These are phyloP conservation scores for Casuarina cunninghamiana DNA, from an alignment of 306 rosid genomes.

Conservation along the genomic window DNA sequence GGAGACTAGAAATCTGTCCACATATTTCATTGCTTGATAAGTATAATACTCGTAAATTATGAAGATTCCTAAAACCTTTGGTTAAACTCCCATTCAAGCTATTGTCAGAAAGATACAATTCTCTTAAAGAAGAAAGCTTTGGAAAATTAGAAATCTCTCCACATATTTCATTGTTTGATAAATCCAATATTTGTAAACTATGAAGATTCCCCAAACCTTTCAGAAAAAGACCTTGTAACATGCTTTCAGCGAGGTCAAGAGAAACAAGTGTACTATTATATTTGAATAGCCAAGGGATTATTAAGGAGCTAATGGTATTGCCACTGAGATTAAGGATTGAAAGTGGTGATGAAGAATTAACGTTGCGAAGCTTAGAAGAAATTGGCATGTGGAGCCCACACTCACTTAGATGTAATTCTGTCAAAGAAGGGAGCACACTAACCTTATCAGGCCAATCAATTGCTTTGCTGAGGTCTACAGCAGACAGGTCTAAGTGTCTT, in stretches of 20 bases:
- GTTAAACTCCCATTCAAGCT: background rate
- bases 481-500: background rate
- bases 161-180: background rate
- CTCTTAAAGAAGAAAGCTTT: background rate
- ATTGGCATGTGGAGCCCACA: background rate
- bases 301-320: background rate
- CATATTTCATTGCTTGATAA: background rate
- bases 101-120: background rate
- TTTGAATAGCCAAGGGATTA: slow-evolving; percentile 5
- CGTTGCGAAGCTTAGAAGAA: background rate
- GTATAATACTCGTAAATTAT: no score
- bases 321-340: background rate
- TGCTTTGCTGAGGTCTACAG: background rate
- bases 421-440: background rate
- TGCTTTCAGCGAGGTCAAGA: background rate
- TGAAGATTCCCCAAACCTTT: background rate
- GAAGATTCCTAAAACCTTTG: background rate
- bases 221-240: slow-evolving; percentile 2
- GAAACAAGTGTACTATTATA: background rate
- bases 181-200: no score
- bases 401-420: accelerated
- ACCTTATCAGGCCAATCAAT: background rate
- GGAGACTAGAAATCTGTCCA: background rate
- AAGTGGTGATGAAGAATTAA: background rate
- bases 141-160: background rate